Base-by-base conservation (phyloP, 177 flowering plant species). In the Tripterygium wilfordii region DNA sequence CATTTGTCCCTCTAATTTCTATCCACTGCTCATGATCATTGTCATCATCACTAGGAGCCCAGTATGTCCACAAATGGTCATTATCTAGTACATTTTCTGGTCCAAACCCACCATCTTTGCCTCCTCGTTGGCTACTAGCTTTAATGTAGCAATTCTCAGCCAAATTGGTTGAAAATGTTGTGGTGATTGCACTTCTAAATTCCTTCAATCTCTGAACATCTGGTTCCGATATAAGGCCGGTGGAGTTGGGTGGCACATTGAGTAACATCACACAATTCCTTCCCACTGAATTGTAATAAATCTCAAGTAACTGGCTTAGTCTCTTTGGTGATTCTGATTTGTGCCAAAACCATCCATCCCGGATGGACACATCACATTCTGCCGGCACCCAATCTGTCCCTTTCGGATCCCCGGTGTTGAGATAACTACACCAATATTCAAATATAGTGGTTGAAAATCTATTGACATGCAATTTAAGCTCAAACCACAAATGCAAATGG, bases 321-420 rank as follows among this genome's bases (percentile, higher is more conserved):
- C 61, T 60, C 65, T 88, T 91, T 4, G 96, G 95, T 8, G 55
- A 29, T 38, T 91, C 48, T 2, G 83, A 69, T 63, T 70, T 77
- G 54, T 91, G 98, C 96, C 96, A 91, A 68, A 91, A 91, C 98
- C 98, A 91, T 15, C 98, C 98, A 0, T 22, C 20, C 47, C 98
- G 42, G 48, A 91, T 80, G 6, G 96, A 91, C 15, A 88, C 88
- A 25, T 91, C 98, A 36, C 98, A 91, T 49, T 91, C 98, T 1
- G 96, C 57, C 0, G 98, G 96, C 24, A 85, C 6, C 95, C 96
- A 91, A 56, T 88, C 78, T 0, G 71, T 80, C 54, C 98, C 98
- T 51, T 35, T 67, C 0, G 82, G 68, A 57, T 91, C 98, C 0
- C 98, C 98, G 0, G 68, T 68, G 46, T 70, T 78, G n/a, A 88